phyloP scores from a whole-genome alignment of 495 filamentous ascomycete species.

The Talaromyces thailandensis region DNA sequence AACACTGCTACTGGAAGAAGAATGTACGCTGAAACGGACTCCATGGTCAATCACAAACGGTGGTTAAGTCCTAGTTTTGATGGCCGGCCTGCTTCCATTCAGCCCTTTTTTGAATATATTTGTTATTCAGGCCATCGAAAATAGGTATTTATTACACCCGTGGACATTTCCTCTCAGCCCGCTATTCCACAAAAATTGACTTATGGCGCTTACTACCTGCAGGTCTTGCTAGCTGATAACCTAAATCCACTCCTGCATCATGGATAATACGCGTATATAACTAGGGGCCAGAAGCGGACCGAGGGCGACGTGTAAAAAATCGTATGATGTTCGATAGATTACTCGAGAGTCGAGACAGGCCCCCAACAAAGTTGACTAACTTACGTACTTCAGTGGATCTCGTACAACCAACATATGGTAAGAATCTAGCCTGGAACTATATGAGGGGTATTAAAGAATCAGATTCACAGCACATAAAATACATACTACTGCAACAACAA shows the following conservation, averaged over 20 bases:
- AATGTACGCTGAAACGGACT: background rate
- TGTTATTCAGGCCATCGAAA: background rate
- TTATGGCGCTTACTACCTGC: background rate
- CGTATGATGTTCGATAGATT: background rate
- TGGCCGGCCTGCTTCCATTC: background rate
- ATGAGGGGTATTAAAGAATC: background rate
- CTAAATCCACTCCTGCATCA: background rate
- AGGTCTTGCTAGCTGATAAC: background rate
- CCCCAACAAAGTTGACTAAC: no score
- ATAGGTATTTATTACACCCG: background rate
- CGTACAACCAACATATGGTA: background rate
- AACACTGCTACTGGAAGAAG: background rate
- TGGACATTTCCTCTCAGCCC: no score
- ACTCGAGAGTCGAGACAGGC: background rate
- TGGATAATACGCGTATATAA: background rate
- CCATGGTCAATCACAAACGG: background rate
- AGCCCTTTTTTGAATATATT: background rate
- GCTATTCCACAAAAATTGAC: background rate
- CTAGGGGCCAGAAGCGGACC: background rate
- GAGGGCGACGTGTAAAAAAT: background rate
- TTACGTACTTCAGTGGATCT: no score
- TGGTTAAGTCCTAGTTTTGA: background rate
- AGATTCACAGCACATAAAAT: background rate
- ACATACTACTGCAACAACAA: background rate
- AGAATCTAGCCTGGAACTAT: background rate